Evolutionary conservation across 2,329 filamentous ascomycete species (phyloP), one percentile per base, ranked within the genome.

Genomic region (Aspergillus aculeatus): DNA sequence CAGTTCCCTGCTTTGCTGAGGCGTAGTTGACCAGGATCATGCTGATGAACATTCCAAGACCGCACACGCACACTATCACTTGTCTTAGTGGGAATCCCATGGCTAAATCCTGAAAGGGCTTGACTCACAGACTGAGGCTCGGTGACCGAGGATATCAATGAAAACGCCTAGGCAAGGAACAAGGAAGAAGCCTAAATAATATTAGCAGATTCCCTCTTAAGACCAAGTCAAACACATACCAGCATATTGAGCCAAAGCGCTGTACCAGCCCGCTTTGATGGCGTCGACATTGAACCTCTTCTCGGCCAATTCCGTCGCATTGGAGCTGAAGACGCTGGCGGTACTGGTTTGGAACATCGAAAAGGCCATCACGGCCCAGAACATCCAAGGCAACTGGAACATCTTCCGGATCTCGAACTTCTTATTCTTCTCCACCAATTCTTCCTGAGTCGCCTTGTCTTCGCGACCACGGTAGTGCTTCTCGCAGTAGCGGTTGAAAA

Each of bases 251-350:
- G 81, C 74, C 57, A 83, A 76, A 12, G 84, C 76, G 1, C 82
- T 82, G 62, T 87, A 88, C 84, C 84, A 88, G 0, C 85, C 85
- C 0, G 85, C 86, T 2, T 73, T 81, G 35, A 86, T 77, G 0
- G 82, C 74, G 10, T 77, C 77, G n/a, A 83, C 78, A 7, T 83
- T 74, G 70, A 88, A 87, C 2, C 84, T 78, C 66, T 86, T 80
- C 70, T 88, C 80, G 0, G 85, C 85, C 21, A 88, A 69, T 63
- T 88, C 86, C 0, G 86, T 88, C 0, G 82, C 82, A 63, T 88
- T 88, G 24, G 81, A 78, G 2, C 76, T 75, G 61, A 85, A 88
- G 4, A 86, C 78, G 4, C 74, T 64, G 0, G 84, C 83, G 0
- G 83, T 81, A 11, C 80, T 83, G 0, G 85, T 87, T 65, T 87